Conservation (phyloP, 495 filamentous ascomycete genomes). For the Daldinia concentrica region DNA sequence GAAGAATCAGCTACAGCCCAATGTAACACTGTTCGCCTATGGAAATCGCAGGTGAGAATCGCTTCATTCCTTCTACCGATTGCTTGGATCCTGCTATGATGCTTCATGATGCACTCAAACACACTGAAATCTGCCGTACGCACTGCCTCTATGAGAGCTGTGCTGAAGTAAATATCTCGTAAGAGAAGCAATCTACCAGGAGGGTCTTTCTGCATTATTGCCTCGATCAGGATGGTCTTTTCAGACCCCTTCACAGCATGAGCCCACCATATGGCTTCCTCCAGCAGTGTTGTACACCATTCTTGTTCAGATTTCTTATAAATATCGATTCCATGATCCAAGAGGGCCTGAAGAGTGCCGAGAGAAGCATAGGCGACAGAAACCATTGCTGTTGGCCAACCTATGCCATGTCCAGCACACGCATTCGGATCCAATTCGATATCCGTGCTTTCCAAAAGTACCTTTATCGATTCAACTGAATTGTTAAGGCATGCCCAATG, state of each 20-base stretch:
- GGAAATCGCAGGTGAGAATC: constrained; percentile 20
- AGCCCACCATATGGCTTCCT: constrained; percentile 24
- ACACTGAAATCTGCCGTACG: constrained; percentile 26
- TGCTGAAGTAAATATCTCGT: constrained; percentile 23
- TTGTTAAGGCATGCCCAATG: constrained; percentile 32
- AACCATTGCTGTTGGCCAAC: constrained; percentile 15
- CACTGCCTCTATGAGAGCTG: constrained; percentile 30
- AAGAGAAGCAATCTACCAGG: constrained; percentile 15
- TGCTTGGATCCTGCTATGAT: constrained; percentile 16
- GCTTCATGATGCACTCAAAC: constrained; percentile 28
- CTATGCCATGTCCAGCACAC: background rate
- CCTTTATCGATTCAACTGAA: constrained; percentile 25
- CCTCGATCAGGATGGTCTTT: constrained; percentile 32
- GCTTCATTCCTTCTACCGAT: constrained; percentile 12
- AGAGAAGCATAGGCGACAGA: constrained; percentile 28
- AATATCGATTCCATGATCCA: constrained; percentile 25
- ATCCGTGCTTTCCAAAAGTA: constrained; percentile 20
- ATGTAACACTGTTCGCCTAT: constrained; percentile 25
- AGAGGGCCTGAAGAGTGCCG: constrained; percentile 22
- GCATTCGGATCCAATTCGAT: constrained; percentile 14
- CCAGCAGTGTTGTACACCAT: constrained; percentile 8
- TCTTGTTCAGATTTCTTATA: constrained; percentile 17
- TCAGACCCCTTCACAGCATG: constrained; percentile 23
- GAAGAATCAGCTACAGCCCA: constrained; percentile 32
- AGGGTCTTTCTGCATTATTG: constrained; percentile 31